Evolutionary conservation across 345 rosid species (phyloP), one percentile per base, ranked within the genome.

Genomic region (Euphorbia lathyris): DNA sequence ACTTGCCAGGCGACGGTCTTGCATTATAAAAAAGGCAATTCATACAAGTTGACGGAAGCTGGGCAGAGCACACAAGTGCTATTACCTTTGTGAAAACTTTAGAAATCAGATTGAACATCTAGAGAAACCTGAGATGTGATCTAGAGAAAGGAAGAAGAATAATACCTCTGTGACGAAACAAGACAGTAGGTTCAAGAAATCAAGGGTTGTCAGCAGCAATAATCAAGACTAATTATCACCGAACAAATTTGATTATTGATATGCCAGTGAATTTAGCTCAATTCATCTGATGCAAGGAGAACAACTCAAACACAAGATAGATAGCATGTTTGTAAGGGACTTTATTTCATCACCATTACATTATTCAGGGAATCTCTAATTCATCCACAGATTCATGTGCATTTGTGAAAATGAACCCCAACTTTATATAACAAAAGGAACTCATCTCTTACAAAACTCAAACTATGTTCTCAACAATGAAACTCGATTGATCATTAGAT

Each of bases 191-290:
- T 32, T 32, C 17, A 12, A 55, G n/a, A 3, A 9, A 53, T 23
- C 71, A 67, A 67, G 57, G 13, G 30, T 38, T 4, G 4, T 60
- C 58, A 47, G 66, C 65, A 69, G 66, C 73, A 61, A 61, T 14
- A 23, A 34, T 13, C 8, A 22, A 14, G 9, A 32, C 29, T 70
- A 36, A 1, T 11, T 22, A 50, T 36, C 74, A 50, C 59, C 23
- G 19, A 34, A 48, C 4, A 36, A 40, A 23, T 60, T 59, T 22
- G 58, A 60, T 13, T 5, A 70, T 48, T 14, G 19, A 23, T 12
- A 60, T n/a, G 13, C 14, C 30, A 22, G 19, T 7, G 12, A 47
- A 29, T 38, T 43, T 17, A 22, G 65, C 57, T 32, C 65, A 69
- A 69, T n/a, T 23, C 23, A 56, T 40, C 43, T 42, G 55, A 68